phyloP scores from a whole-genome alignment of 768 basidiomycete genomes.

The Leccinum olivaceopallidum region DNA sequence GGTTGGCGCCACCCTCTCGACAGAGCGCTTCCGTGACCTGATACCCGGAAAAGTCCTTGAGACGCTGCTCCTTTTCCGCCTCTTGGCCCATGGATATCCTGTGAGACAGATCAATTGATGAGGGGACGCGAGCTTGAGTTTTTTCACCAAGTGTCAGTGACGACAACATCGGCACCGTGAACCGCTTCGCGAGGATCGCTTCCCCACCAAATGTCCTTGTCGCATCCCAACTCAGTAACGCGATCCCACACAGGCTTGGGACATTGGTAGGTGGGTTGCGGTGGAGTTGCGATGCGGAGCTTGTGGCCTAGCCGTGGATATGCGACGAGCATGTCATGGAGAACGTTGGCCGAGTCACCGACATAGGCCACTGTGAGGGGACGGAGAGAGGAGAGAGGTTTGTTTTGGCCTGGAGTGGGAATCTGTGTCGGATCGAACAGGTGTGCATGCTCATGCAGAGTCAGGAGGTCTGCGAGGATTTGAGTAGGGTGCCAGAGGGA shows the following conservation, averaged over 20 bases:
- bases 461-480: constrained; percentile 89
- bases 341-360: constrained; percentile 92
- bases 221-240: constrained; percentile 73
- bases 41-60: constrained; percentile 87
- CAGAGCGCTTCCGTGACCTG: constrained; percentile 93
- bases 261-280: constrained; percentile 58
- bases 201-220: constrained; percentile 72
- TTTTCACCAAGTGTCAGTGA: constrained; percentile 92
- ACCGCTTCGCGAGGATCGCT: constrained; percentile 85
- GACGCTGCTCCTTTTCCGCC: constrained; percentile 83
- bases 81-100: constrained; percentile 99
- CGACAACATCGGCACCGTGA: constrained; percentile 86
- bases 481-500: constrained; percentile 97
- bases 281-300: constrained; percentile 81
- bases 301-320: constrained; percentile 90
- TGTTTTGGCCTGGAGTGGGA: constrained; percentile 15
- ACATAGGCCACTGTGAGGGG: constrained; percentile 92
- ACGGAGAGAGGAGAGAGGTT: constrained; percentile 53
- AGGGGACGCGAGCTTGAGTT: too few species aligned
- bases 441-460: constrained; percentile 75
- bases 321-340: constrained; percentile 97
- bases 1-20: constrained; percentile 75
- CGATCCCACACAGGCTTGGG: constrained; percentile 78
- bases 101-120: not conserved
- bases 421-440: constrained; percentile 43